Evolutionary conservation across 176 grass and related monocot genomes (phyloP).

Genomic region (Oryza glaberrima): DNA sequence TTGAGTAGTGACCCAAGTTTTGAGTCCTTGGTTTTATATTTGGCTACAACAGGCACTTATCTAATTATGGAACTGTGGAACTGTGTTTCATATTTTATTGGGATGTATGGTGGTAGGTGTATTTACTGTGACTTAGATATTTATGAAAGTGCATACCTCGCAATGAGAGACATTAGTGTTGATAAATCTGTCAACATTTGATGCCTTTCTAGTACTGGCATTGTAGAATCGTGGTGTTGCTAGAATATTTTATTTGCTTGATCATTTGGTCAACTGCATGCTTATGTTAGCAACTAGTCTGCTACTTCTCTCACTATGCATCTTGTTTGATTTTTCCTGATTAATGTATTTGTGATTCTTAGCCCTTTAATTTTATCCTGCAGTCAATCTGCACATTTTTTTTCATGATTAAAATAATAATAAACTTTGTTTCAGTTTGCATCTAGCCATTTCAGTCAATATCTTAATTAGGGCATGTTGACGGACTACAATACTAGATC

Average conservation of each 20-base stretch:
- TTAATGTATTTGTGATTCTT: neutral
- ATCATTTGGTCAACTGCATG: constrained; percentile 24
- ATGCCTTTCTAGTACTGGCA: neutral
- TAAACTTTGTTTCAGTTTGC: constrained; percentile 9
- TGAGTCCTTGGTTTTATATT: neutral
- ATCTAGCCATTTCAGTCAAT: constrained; percentile 6
- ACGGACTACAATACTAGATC: constrained; percentile 5
- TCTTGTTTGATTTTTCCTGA: constrained; percentile 26
- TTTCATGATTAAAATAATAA: constrained; percentile 15
- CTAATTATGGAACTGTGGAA: constrained; percentile 20
- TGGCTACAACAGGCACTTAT: neutral
- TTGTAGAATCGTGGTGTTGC: constrained; percentile 12
- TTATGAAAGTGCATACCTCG: neutral
- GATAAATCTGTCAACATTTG: constrained; percentile 24
- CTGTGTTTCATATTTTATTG: constrained; percentile 5
- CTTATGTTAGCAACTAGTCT: neutral
- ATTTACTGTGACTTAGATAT: constrained; percentile 15
- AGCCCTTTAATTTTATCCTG: constrained; percentile 26
- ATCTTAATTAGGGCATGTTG: neutral
- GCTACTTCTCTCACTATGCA: constrained; percentile 17
- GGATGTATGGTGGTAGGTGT: constrained; percentile 10
- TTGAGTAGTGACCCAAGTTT: constrained; percentile 18
- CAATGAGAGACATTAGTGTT: constrained; percentile 15
- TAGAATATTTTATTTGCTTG: constrained; percentile 24
- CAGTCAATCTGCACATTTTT: neutral